Percentiles rank a stretch among this genome's conserved stretches.
Conservation (phyloP, 257 asterid species). For the Haberlea rhodopensis region DNA sequence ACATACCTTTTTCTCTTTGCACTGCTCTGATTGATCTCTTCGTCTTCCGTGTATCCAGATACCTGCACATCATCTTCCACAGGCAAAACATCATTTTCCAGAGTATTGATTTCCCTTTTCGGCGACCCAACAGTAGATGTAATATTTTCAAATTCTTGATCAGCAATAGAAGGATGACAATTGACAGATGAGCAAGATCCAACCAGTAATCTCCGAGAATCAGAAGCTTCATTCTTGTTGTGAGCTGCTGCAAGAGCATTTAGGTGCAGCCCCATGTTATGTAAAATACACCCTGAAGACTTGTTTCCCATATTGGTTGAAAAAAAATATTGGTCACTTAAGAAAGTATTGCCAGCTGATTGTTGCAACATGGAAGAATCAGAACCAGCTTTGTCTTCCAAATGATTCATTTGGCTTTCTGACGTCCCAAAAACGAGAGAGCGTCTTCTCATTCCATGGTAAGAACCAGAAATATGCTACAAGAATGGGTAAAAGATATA, state of each 20-base stretch:
- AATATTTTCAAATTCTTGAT: slow-evolving; percentile 39
- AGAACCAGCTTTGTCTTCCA: slow-evolving; percentile 44
- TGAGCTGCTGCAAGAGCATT: slow-evolving; percentile 78
- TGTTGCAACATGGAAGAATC: slow-evolving; percentile 41
- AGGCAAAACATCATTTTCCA: slow-evolving; percentile 36
- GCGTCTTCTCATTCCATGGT: slow-evolving; percentile 88
- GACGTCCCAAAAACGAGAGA: slow-evolving; percentile 80
- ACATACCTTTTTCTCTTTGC: slow-evolving; percentile 83
- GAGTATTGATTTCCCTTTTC: slow-evolving; percentile 37
- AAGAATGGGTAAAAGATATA: slow-evolving; percentile 23
- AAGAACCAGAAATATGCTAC: slow-evolving; percentile 62
- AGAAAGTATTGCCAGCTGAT: slow-evolving; percentile 37
- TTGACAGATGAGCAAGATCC: slow-evolving; percentile 51
- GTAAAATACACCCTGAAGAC: slow-evolving; percentile 50
- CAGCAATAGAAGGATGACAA: slow-evolving; percentile 33
- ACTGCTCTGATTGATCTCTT: slow-evolving; percentile 64
- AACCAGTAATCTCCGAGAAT: slow-evolving; percentile 53
- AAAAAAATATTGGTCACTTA: slow-evolving; percentile 35
- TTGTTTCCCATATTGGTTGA: slow-evolving; percentile 34
- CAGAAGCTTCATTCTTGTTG: slow-evolving; percentile 51
- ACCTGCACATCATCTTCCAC: slow-evolving; percentile 46
- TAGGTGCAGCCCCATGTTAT: slow-evolving; percentile 87
- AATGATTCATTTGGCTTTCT: slow-evolving; percentile 57
- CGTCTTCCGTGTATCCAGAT: slow-evolving; percentile 40
- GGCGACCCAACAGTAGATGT: slow-evolving; percentile 32